Percentiles rank a stretch among this genome's conserved stretches.
These are phyloP conservation scores for Citrus sp. DNA, from an alignment of 345 rosid species.

Conservation along the genomic window DNA sequence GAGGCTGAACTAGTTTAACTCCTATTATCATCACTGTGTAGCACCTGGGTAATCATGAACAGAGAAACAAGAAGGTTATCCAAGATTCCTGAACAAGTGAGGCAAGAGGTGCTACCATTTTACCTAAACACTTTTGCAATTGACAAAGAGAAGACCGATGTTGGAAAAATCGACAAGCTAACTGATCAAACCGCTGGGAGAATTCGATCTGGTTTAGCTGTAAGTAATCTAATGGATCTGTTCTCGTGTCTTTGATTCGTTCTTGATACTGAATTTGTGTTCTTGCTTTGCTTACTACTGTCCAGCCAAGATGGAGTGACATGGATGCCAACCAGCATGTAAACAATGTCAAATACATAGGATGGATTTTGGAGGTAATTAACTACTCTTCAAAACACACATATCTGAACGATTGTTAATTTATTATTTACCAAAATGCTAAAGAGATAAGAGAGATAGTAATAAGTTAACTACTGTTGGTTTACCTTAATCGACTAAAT, in stretches of 20 bases:
- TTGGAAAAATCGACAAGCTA: conserved; percentile 47
- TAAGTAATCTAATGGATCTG: conserved; percentile 14
- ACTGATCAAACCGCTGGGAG: conserved; percentile 46
- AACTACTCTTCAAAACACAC: too few species aligned
- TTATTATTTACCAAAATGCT: too few species aligned
- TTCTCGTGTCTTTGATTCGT: too few species aligned
- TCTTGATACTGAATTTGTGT: not conserved
- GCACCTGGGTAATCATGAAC: conserved; percentile 78
- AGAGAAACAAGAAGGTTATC: conserved; percentile 55
- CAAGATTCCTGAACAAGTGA: conserved; percentile 57
- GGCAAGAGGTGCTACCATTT: conserved; percentile 44
- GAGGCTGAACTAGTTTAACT: not conserved
- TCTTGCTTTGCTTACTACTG: not conserved
- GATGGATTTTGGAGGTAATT: conserved; percentile 67
- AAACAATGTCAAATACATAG: conserved; percentile 69
- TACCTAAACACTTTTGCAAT: conserved; percentile 38
- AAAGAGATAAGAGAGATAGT: too few species aligned
- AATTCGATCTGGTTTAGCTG: conserved; percentile 48
- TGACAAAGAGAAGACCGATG: conserved; percentile 33
- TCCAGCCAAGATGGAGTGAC: conserved; percentile 73
- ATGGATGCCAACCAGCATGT: conserved; percentile 75
- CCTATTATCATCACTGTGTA: conserved; percentile 14
- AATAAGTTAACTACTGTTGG: too few species aligned
- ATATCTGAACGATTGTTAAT: too few species aligned
- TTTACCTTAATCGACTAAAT: too few species aligned